phyloP scores from a whole-genome alignment of 2,329 filamentous ascomycete species.

The Cordyceps fumosorosea region DNA sequence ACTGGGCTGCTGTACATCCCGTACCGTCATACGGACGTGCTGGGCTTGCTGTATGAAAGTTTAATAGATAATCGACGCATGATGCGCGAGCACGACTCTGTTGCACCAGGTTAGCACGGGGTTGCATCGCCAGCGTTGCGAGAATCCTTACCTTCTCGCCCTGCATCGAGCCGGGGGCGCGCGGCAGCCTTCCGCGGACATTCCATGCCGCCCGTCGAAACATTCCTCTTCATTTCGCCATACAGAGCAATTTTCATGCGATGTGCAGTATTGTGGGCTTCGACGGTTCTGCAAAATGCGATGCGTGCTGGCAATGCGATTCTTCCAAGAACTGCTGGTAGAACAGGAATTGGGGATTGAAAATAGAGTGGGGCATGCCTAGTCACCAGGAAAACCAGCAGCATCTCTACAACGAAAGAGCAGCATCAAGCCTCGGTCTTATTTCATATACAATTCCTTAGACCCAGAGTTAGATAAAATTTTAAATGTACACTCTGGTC shows the following conservation, averaged over 20 bases:
- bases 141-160: background rate
- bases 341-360: background rate
- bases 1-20: background rate
- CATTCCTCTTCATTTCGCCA: conserved; percentile 29
- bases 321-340: background rate
- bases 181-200: conserved; percentile 24
- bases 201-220: conserved; percentile 28
- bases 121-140: background rate
- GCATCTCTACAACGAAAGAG: too few species aligned
- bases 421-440: too few species aligned
- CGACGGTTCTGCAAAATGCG: background rate
- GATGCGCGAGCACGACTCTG: background rate
- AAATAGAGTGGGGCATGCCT: conserved; percentile 4
- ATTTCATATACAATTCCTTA: too few species aligned
- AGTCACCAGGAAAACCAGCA: background rate
- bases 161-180: background rate
- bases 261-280: background rate
- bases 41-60: background rate
- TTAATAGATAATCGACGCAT: background rate
- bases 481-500: background rate
- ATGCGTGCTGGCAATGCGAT: background rate
- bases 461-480: background rate
- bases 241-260: conserved; percentile 3
- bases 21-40: background rate
- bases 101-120: background rate